Evolutionary conservation across 495 filamentous ascomycete species (phyloP), one percentile per base, ranked within the genome.

Genomic region (Penicillium odoratum): DNA sequence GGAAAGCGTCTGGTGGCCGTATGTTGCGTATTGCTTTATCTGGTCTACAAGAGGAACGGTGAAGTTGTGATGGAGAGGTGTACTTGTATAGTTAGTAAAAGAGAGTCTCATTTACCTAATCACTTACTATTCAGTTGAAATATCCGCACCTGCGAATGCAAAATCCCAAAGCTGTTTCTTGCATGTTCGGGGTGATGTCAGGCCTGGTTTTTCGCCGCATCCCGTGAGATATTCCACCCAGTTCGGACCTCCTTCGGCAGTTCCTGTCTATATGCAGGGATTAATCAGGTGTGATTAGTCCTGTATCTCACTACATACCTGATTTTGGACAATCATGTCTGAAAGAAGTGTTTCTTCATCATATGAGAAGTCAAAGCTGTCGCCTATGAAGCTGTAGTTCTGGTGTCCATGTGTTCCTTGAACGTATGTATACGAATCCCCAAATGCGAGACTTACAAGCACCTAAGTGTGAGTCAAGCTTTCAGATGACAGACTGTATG

Each of bases 401-500:
- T 73, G 65, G 51, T 65, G 72, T 4, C 80, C 81, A 45, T 64
- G 60, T 6, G 74, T 80, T 16, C 80, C 81, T 66, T 82, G 78
- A 25, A 82, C 74, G 51, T 76, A 83, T 16, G 80, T 81, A 54
- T 83, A 83, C n/a, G 76, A 79, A 57, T 83, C 78, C 15, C 79
- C 81, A 56, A 83, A 83, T n/a, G 78, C 75, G 57, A 81, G 61
- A 13, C 74, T 77, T 48, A 1, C 11, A 9, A 25, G 33, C 51
- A 13, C 3, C 31, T 47, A 46, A 42, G 25, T 53, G 3, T 40
- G 57, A 7, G 13, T 21, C 15, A 8, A 7, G 10, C 13, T 50
- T 31, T 7, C 38, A n/a, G 8, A 36, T 13, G 21, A 21, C 13
- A 11, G 9, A 33, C 5, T 6, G 33, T 11, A 36, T 8, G 4